A percentile compares a stretch with the other conserved stretches of the same genome.
Conservation (phyloP, 345 rosid genomes). For the Moringa oleifera region DNA sequence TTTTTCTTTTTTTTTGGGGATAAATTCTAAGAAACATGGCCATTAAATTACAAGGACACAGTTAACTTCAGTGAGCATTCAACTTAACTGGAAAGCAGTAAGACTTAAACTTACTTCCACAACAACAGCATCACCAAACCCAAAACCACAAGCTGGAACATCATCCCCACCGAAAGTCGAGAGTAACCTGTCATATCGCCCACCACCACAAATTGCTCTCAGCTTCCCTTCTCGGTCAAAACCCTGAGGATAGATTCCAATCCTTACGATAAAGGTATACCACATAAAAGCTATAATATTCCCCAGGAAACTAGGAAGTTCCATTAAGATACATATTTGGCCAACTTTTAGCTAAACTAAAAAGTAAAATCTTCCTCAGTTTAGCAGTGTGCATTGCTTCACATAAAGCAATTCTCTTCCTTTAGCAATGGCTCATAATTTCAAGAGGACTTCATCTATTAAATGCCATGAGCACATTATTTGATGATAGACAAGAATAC, state of each 20-base stretch:
- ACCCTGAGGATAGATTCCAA: slow-evolving; percentile 32
- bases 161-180: slow-evolving; percentile 94
- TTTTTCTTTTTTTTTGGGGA: no score
- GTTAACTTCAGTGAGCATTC: not conserved
- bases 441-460: no score
- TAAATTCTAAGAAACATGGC: no score
- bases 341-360: no score
- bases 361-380: not conserved
- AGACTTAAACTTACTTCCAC: slow-evolving; percentile 59
- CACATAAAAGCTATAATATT: slow-evolving; percentile 4
- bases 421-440: no score
- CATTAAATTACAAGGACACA: no score
- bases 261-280: no score
- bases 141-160: slow-evolving; percentile 95
- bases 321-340: no score
- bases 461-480: no score
- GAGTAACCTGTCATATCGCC: slow-evolving; percentile 75
- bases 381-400: not conserved
- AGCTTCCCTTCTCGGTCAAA: slow-evolving; percentile 80
- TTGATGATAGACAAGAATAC: no score
- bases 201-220: slow-evolving; percentile 95
- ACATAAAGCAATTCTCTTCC: not conserved
- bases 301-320: not conserved
- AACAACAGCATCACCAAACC: slow-evolving; percentile 94
- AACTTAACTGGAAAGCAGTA: not conserved